These are phyloP conservation scores for Pyrenophora teres DNA, from an alignment of 2,329 filamentous ascomycete species.

Conservation along the genomic window DNA sequence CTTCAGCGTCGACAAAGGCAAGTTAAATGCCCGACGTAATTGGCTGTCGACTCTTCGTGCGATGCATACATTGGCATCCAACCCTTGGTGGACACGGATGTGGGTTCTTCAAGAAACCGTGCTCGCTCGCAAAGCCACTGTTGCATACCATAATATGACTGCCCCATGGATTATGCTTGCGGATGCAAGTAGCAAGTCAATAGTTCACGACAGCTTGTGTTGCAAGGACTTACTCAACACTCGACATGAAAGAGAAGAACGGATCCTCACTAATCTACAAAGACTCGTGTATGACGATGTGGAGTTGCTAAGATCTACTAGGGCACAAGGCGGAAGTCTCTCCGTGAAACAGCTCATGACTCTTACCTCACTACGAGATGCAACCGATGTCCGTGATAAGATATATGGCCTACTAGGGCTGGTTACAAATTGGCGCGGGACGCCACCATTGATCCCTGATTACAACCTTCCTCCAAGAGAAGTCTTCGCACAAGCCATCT, in stretches of 20 bases:
- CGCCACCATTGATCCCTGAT: slow-evolving; percentile 5
- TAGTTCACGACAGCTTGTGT: neutral
- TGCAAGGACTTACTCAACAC: neutral
- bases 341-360: neutral
- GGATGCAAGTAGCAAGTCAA: neutral
- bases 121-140: slow-evolving; percentile 14
- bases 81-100: slow-evolving; percentile 16
- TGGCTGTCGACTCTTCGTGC: slow-evolving; percentile 2
- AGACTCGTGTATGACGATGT: neutral
- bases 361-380: neutral
- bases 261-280: neutral
- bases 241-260: neutral
- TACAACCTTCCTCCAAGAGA: slow-evolving; percentile 1
- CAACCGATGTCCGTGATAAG: slow-evolving; percentile 17
- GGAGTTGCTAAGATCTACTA: neutral
- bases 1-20: neutral
- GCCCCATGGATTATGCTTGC: slow-evolving; percentile 17
- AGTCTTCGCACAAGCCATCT: neutral
- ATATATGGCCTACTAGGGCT: slow-evolving; percentile 18
- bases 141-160: slow-evolving; percentile 9
- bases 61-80: neutral
- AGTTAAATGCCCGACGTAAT: neutral
- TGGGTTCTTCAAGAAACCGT: slow-evolving; percentile 23
- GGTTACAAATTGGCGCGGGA: slow-evolving; percentile 14
- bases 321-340: neutral